Percentiles rank a stretch among this genome's conserved stretches.
These are phyloP conservation scores for Botryotinia narcissicola DNA, from an alignment of 2,329 filamentous ascomycete species.

Conservation along the genomic window DNA sequence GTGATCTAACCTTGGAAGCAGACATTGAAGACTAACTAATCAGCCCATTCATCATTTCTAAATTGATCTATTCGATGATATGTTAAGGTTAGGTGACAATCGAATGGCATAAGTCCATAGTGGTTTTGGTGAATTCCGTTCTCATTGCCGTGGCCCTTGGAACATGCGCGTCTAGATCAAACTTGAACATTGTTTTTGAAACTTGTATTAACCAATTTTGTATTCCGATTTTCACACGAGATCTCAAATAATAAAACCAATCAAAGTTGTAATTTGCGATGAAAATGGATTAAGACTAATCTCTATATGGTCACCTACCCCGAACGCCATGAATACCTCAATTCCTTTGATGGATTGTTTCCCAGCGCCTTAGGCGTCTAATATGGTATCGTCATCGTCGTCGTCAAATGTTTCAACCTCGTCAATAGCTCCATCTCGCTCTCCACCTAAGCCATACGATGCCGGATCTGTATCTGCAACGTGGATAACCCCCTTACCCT, in stretches of 20 bases:
- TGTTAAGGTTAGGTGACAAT: background rate
- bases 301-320: conserved; percentile 5
- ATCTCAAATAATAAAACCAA: background rate
- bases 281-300: background rate
- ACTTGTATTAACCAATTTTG: background rate
- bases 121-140: background rate
- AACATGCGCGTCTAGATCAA: background rate
- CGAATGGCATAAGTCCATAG: background rate
- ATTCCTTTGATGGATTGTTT: background rate
- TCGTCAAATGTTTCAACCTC: conserved; percentile 86
- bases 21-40: background rate
- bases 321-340: conserved; percentile 4
- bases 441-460: conserved; percentile 50
- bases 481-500: conserved; percentile 83
- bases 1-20: background rate
- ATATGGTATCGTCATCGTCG: conserved; percentile 46
- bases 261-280: background rate
- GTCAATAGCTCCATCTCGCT: conserved; percentile 73
- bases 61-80: background rate
- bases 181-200: background rate
- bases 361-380: conserved; percentile 24
- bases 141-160: background rate
- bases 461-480: conserved; percentile 70
- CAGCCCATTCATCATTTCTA: background rate
- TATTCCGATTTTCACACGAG: background rate